Conservation (phyloP, 768 basidiomycete species). For the Chlorophyllum brunneum region DNA sequence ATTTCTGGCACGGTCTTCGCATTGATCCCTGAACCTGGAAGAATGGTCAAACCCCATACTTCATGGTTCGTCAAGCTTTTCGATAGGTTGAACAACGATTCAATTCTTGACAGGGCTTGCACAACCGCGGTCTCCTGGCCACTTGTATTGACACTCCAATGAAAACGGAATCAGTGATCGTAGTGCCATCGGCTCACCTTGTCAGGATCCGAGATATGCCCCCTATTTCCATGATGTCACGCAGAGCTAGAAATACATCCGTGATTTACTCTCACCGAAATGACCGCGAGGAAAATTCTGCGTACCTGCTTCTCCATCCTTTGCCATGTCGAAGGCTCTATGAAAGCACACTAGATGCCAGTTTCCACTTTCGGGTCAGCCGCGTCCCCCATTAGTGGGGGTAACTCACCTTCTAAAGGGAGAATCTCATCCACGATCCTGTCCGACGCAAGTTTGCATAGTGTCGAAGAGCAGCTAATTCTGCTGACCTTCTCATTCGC, state of each 20-base stretch:
- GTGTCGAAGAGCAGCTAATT: neutral
- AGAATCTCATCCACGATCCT: slow-evolving; percentile 56
- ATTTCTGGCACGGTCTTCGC: slow-evolving; percentile 45
- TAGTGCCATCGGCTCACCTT: slow-evolving; percentile 43
- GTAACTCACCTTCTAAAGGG: slow-evolving; percentile 55
- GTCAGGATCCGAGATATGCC: slow-evolving; percentile 78
- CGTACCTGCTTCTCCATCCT: slow-evolving; percentile 49
- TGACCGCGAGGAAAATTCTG: neutral
- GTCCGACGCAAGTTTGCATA: neutral
- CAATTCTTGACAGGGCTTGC: slow-evolving; percentile 37
- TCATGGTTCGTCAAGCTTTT: slow-evolving; percentile 33
- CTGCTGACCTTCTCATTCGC: slow-evolving; percentile 52
- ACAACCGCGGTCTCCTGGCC: slow-evolving; percentile 46
- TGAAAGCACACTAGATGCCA: slow-evolving; percentile 64
- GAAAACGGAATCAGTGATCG: neutral
- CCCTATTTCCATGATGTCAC: slow-evolving; percentile 48
- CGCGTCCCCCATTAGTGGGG: neutral
- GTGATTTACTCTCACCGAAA: neutral
- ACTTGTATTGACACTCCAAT: slow-evolving; percentile 27
- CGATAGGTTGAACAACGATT: slow-evolving; percentile 34
- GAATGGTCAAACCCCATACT: slow-evolving; percentile 43
- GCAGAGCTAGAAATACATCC: slow-evolving; percentile 30
- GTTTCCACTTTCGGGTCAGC: neutral
- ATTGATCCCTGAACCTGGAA: slow-evolving; percentile 79
- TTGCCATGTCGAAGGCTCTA: slow-evolving; percentile 74